Conservation (phyloP, 23 red algal species). For the Gracilaria caudata region DNA sequence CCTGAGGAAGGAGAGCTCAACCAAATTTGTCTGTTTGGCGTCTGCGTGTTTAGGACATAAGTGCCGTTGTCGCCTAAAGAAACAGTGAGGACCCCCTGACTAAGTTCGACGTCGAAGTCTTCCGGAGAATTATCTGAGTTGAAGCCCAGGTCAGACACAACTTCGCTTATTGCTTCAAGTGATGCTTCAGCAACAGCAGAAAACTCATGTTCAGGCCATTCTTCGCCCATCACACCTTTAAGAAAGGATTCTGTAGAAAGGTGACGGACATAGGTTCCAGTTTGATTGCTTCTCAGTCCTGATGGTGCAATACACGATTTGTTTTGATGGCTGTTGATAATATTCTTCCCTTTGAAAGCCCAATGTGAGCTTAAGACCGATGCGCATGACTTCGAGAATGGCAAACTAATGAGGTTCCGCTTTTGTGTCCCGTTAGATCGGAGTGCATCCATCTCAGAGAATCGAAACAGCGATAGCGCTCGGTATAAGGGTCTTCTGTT, state of each 20-base stretch:
- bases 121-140: slow-evolving; percentile 22
- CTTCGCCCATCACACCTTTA: slow-evolving; percentile 17
- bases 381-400: background rate
- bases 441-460: background rate
- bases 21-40: slow-evolving; percentile 98
- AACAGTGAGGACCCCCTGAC: slow-evolving; percentile 68
- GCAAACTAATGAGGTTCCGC: background rate
- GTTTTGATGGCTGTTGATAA: background rate
- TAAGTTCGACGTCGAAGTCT: slow-evolving; percentile 70
- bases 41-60: slow-evolving; percentile 94
- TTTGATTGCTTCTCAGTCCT: background rate
- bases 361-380: background rate
- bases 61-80: slow-evolving; percentile 46
- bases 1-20: slow-evolving; percentile 84
- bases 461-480: background rate
- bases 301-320: background rate
- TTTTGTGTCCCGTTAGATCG: background rate
- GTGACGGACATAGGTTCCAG: background rate
- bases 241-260: slow-evolving; percentile 13
- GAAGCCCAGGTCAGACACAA: slow-evolving; percentile 27
- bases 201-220: slow-evolving; percentile 68
- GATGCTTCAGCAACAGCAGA: slow-evolving; percentile 32
- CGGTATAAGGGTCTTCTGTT: background rate
- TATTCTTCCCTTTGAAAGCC: background rate
- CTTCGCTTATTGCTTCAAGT: slow-evolving; percentile 61